Percentiles rank a stretch among this genome's conserved stretches.
These are phyloP conservation scores for Biscogniauxia marginata DNA, from an alignment of 2,329 filamentous ascomycete species.

Conservation along the genomic window DNA sequence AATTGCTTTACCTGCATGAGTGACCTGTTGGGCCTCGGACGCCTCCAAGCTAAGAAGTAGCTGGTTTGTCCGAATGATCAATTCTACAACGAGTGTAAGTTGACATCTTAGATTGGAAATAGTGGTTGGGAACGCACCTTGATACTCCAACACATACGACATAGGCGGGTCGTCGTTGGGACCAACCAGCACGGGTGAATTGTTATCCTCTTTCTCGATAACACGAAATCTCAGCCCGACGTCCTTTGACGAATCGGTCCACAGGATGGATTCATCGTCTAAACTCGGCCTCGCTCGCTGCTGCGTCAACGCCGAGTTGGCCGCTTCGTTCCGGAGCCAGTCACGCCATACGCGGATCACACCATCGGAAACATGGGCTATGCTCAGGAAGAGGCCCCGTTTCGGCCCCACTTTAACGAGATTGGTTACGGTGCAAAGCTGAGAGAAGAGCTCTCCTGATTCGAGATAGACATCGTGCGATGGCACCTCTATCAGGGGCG, in stretches of 20 bases:
- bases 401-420: slow-evolving; percentile 65
- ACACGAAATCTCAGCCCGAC: slow-evolving; percentile 71
- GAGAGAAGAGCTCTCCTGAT: slow-evolving; percentile 68
- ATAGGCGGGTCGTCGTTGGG: slow-evolving; percentile 65
- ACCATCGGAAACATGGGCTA: slow-evolving; percentile 65
- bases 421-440: slow-evolving; percentile 67
- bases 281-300: slow-evolving; percentile 23
- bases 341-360: slow-evolving; percentile 70
- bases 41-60: slow-evolving; percentile 66
- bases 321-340: slow-evolving; percentile 58
- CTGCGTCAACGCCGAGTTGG: slow-evolving; percentile 19
- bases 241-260: slow-evolving; percentile 62
- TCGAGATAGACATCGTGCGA: slow-evolving; percentile 65
- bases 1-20: slow-evolving; percentile 63
- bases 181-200: slow-evolving; percentile 54
- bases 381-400: slow-evolving; percentile 61
- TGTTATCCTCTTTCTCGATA: slow-evolving; percentile 44
- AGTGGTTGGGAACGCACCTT: slow-evolving; percentile 52
- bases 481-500: slow-evolving; percentile 42
- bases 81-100: slow-evolving; percentile 48
- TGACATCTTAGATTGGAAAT: background rate
- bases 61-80: slow-evolving; percentile 63
- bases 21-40: slow-evolving; percentile 58
- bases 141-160: slow-evolving; percentile 68
- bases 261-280: slow-evolving; percentile 52